These are phyloP conservation scores for Trichoderma afroharzianum DNA, from an alignment of 2,329 filamentous ascomycete species.

Conservation along the genomic window DNA sequence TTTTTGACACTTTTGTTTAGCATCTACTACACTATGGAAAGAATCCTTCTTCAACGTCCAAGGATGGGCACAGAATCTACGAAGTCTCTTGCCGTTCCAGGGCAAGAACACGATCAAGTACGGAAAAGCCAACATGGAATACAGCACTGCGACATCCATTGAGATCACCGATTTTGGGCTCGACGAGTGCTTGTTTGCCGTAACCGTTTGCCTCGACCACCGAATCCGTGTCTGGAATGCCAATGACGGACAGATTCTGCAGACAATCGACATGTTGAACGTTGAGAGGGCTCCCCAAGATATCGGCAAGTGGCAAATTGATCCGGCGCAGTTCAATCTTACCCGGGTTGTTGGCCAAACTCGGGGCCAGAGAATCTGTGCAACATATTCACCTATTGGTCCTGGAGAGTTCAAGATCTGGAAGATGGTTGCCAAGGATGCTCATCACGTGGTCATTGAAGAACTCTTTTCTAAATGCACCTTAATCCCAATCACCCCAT, in stretches of 20 bases:
- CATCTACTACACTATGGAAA: constrained; percentile 50
- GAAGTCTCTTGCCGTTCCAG: constrained; percentile 64
- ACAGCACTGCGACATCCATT: constrained; percentile 63
- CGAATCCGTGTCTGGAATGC: constrained; percentile 87
- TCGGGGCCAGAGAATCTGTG: constrained; percentile 55
- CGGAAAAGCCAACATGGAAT: constrained; percentile 62
- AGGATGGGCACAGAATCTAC: constrained; percentile 65
- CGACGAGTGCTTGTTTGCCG: constrained; percentile 52
- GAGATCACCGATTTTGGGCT: constrained; percentile 51
- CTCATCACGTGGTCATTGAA: constrained; percentile 60
- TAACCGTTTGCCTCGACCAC: constrained; percentile 87
- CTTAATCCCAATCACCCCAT: constrained; percentile 66
- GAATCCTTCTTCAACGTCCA: constrained; percentile 72
- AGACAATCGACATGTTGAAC: constrained; percentile 73
- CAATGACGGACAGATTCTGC: constrained; percentile 71
- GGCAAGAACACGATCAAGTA: constrained; percentile 61
- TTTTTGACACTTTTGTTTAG: constrained; percentile 20
- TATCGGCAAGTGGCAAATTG: constrained; percentile 69
- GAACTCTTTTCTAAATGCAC: constrained; percentile 62
- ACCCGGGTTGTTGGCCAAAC: constrained; percentile 65
- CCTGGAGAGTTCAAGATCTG: constrained; percentile 94
- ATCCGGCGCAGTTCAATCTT: constrained; percentile 73
- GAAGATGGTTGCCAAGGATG: constrained; percentile 63
- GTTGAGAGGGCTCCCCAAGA: constrained; percentile 64
- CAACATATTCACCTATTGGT: constrained; percentile 85